Base-by-base conservation (phyloP, 2,329 filamentous ascomycete species). In the Beauveria rudraprayagi region DNA sequence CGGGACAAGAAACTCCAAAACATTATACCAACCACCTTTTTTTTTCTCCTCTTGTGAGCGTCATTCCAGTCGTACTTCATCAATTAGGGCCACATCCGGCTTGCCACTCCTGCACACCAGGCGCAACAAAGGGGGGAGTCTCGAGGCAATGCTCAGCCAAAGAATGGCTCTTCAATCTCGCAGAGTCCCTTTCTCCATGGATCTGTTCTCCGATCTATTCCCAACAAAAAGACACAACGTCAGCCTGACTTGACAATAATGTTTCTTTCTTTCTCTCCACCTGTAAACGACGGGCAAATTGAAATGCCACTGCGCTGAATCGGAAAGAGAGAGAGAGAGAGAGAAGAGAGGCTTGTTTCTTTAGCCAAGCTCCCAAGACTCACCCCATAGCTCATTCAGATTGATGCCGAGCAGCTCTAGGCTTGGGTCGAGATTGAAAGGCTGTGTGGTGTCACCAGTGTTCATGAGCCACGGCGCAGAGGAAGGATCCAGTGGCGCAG, bases 311-410 rank as follows among this genome's bases (percentile, higher is more conserved):
- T 28, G 8, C n/a, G 26, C 24, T 47, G 22, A 24, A 43, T 14
- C 4, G 46, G 44, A 26, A 19, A 28, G 22, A 56, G 28, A 30
- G 28, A 30, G 22, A 26, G 17, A 51, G 28, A 30, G 30, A 30
- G 22, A 26, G 17, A 17, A 19, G 14, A 17, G 6, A 19, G 9
- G 30, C n/a, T 22, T 10, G 34, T 22, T 24, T 59, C 34, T 60
- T 70, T 66, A 75, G 61, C 73, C 75, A 63, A 76, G 67, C 65
- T 77, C 75, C 76, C 76, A 78, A 58, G 74, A 75, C 64, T 81
- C 80, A 46, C 79, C 80, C 81, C 81, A 83, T 58, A 83, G 72
- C 64, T 83, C 80, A 63, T 82, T 82, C 56, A 83, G 69, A 64
- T 83, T 81, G 59, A 81, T 73, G 3, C 80, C 81, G 54, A 83